Evolutionary conservation across 2,329 filamentous ascomycete species (phyloP).

Genomic region (Arthroderma uncinatum): DNA sequence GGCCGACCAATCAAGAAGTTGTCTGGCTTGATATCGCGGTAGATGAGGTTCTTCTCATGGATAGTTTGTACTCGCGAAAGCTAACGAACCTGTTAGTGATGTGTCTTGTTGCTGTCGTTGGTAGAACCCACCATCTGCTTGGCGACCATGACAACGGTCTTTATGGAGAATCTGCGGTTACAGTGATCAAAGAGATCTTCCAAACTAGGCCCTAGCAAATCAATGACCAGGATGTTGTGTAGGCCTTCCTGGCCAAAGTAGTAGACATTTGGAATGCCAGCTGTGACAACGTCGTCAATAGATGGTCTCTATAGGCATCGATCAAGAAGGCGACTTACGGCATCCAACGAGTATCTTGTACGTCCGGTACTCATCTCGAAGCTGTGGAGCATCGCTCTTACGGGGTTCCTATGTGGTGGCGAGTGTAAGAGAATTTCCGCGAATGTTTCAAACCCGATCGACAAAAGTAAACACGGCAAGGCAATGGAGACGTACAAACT

Average conservation of each 20-base stretch:
- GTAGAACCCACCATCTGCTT: conserved; percentile 73
- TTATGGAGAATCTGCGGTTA: conserved; percentile 85
- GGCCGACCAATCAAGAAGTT: conserved; percentile 96
- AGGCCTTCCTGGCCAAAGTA: conserved; percentile 98
- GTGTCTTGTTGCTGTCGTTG: conserved; percentile 20
- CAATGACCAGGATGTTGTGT: conserved; percentile 97
- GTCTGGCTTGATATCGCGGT: conserved; percentile 98
- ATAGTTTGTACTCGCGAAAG: conserved; percentile 86
- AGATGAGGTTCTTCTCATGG: conserved; percentile 98
- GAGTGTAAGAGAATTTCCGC: not conserved
- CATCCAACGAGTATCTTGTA: conserved; percentile 99
- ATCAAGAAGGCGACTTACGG: conserved; percentile 56
- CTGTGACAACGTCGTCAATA: conserved; percentile 39
- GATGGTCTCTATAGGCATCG: not conserved
- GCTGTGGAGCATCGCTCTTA: conserved; percentile 95
- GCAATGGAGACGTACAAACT: conserved; percentile 78
- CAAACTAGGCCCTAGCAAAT: conserved; percentile 84
- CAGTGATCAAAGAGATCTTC: conserved; percentile 98
- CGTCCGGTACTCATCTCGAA: conserved; percentile 96
- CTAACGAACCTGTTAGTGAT: conserved; percentile 33
- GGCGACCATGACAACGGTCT: conserved; percentile 97
- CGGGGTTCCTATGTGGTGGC: conserved; percentile 64
- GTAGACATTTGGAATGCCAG: conserved; percentile 97
- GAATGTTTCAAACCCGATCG: not conserved
- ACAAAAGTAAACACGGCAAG: conserved; percentile 7